A percentile compares a stretch with the other conserved stretches of the same genome.
phyloP scores from a whole-genome alignment of 2,329 filamentous ascomycete species.

The Aureobasidium sp. region DNA sequence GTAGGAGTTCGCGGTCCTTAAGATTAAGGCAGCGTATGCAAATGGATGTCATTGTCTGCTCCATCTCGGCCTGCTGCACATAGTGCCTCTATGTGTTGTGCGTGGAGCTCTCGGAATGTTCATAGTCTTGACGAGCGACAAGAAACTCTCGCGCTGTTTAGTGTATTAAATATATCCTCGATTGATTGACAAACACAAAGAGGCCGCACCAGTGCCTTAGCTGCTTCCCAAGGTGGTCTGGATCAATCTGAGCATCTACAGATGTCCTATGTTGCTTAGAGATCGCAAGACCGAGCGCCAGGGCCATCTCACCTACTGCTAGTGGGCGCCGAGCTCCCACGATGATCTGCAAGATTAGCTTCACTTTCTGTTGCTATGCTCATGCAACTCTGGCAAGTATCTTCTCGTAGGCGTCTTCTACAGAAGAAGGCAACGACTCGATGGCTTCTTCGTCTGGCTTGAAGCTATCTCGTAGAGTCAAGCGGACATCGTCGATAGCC shows the following conservation, averaged over 20 bases:
- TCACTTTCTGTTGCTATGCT: neutral
- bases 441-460: neutral
- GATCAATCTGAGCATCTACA: neutral
- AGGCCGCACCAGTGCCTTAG: conserved; percentile 20
- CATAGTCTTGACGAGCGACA: neutral
- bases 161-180: conserved; percentile 22
- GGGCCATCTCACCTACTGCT: neutral
- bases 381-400: neutral
- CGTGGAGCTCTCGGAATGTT: neutral
- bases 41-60: conserved; percentile 10
- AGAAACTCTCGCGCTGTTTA: conserved; percentile 26
- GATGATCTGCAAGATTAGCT: neutral
- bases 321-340: neutral
- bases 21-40: neutral
- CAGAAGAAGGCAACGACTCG: neutral
- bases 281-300: neutral
- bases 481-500: neutral
- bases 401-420: neutral
- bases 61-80: neutral
- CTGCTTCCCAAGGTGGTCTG: neutral
- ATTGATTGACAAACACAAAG: conserved; percentile 21
- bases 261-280: neutral
- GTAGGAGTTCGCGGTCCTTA: neutral
- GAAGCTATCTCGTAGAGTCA: neutral
- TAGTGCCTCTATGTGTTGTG: neutral